These are phyloP conservation scores for Cyclotella atomus DNA, from an alignment of 108 stramenopile genomes.

Conservation along the genomic window DNA sequence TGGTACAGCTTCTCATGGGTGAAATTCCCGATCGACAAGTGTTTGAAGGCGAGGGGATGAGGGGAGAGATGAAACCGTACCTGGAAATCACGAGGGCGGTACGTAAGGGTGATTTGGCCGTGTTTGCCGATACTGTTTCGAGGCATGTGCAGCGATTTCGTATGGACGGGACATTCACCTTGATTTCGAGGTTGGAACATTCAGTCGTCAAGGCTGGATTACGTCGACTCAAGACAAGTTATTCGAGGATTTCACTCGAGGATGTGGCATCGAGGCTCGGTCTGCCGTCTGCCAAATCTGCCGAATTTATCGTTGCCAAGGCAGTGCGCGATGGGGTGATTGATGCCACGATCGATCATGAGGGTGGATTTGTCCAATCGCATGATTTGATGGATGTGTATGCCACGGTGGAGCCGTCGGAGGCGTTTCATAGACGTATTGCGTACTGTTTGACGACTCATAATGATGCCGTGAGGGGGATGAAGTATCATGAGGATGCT, in stretches of 20 bases:
- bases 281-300: slow-evolving; percentile 79
- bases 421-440: slow-evolving; percentile 98
- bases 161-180: slow-evolving; percentile 88
- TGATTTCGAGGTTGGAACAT: slow-evolving; percentile 95
- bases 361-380: slow-evolving; percentile 84
- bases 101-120: slow-evolving; percentile 90
- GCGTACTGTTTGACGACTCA: slow-evolving; percentile 98
- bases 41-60: slow-evolving; percentile 85
- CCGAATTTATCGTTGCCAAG: slow-evolving; percentile 98
- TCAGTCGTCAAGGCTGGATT: slow-evolving; percentile 99
- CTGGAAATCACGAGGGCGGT: slow-evolving; percentile 96
- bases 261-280: slow-evolving; percentile 93
- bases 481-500: slow-evolving; percentile 97
- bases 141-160: slow-evolving; percentile 69
- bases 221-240: slow-evolving; percentile 90
- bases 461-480: slow-evolving; percentile 97
- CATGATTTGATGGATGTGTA: slow-evolving; percentile 97
- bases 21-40: slow-evolving; percentile 93
- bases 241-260: slow-evolving; percentile 78
- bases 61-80: slow-evolving; percentile 86
- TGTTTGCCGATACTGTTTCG: slow-evolving; percentile 80
- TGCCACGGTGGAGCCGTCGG: slow-evolving; percentile 94
- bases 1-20: slow-evolving; percentile 97
- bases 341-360: slow-evolving; percentile 98
- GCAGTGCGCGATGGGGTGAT: slow-evolving; percentile 98